Base-by-base conservation (phyloP, 1,284 basidiomycete species). In the Marasmius tenuissimus region DNA sequence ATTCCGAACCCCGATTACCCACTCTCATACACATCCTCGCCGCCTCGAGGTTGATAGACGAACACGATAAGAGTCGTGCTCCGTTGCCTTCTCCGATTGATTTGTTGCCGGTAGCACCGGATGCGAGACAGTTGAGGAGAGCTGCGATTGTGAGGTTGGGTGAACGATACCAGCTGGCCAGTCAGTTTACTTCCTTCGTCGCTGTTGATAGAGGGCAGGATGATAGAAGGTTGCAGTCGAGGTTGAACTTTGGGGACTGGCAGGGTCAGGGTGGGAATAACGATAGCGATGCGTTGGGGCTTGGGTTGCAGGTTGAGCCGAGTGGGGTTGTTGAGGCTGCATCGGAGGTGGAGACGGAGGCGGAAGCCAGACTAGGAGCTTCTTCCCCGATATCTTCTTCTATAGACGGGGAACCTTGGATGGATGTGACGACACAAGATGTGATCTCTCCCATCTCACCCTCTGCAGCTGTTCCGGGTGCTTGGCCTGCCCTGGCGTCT, bases 141-240 rank as follows among this genome's bases (percentile, higher is more conserved):
- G 78, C 79, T 4, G 75, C 76, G 0, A 80, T 86, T 47, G 65
- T 85, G 27, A 71, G 76, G 14, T 73, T 87, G 3, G 86, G 84
- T 2, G 72, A 77, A 61, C 71, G 69, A 20, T 87, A 86, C 66
- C 80, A 82, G 62, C 75, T 88, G 37, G 78, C 75, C 0, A 86
- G 80, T 69, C 68, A 70, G 55, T 72, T 82, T 63, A 86, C 85
- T 0, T 85, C 84, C 0, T 87, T 88, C 62, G 72, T 89, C 34
- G 87, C 84, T 2, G 73, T 84, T 3, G 80, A 83, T 57, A 68
- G 63, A 11, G 42, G 45, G 34, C 35, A 37, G 35, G 20, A 22
- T 37, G 37, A 42, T 9, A 34, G 34, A 39, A 22, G 22, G n/a
- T 10, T 47, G 48, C 22, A 14, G 18, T 18, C 42, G 20, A 14